phyloP scores from a whole-genome alignment of 768 basidiomycete genomes.

The Boletus vermiculosoides region DNA sequence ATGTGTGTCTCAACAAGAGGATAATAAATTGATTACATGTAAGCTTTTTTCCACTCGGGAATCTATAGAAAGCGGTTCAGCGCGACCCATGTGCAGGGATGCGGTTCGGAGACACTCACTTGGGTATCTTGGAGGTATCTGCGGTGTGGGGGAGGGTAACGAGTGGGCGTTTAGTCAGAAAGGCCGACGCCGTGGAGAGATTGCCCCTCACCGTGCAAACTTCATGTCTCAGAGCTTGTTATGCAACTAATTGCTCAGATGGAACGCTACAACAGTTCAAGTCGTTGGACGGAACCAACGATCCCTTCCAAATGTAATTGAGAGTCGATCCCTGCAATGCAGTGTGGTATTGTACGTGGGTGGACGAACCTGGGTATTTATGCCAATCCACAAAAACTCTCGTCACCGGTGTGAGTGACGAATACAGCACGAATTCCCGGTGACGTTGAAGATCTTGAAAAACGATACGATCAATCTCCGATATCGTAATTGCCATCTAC shows the following conservation, averaged over 20 bases:
- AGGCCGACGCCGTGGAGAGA: neutral
- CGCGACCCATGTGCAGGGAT: neutral
- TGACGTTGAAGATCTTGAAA: neutral
- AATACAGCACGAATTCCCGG: neutral
- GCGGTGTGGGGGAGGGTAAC: neutral
- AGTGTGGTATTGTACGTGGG: neutral
- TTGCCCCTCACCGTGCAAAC: conserved; percentile 49
- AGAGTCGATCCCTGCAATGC: neutral
- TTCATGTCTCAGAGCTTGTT: conserved; percentile 42
- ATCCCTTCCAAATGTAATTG: neutral
- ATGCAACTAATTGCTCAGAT: neutral
- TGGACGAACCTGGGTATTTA: neutral
- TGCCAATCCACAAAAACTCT: neutral
- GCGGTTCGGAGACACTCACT: conserved; percentile 33
- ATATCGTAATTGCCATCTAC: neutral
- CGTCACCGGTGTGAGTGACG: neutral
- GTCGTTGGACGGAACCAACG: neutral
- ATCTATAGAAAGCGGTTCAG: conserved; percentile 40
- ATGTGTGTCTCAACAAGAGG: neutral
- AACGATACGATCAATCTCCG: neutral
- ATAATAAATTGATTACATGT: conserved; percentile 17
- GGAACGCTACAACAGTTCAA: neutral
- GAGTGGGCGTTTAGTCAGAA: neutral
- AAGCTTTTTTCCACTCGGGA: conserved; percentile 52
- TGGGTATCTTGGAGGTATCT: conserved; percentile 72